Percentiles rank a stretch among this genome's conserved stretches.
These are phyloP conservation scores for Knoxia roxburghii DNA, from an alignment of 257 asterid genomes.

Conservation along the genomic window DNA sequence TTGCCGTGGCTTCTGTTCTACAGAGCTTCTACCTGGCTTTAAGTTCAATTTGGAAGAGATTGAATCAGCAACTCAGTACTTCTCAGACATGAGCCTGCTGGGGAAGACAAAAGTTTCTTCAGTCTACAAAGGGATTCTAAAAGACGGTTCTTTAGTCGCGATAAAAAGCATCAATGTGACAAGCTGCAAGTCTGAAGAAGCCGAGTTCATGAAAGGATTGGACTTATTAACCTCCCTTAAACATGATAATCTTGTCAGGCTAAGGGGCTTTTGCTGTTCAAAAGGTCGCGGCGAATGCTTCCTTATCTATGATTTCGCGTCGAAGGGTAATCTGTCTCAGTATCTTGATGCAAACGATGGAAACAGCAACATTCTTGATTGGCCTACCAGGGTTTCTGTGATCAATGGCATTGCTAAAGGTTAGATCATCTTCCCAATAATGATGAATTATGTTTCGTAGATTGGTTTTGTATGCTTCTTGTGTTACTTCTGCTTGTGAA, in stretches of 20 bases:
- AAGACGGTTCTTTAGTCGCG: constrained; percentile 76
- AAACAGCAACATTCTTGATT: constrained; percentile 46
- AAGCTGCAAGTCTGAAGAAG: constrained; percentile 76
- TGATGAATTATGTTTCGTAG: no score
- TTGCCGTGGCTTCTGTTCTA: constrained; percentile 28
- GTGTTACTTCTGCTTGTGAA: no score
- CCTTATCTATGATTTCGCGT: constrained; percentile 66
- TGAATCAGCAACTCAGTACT: constrained; percentile 92
- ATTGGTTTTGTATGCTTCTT: neutral
- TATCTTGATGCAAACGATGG: constrained; percentile 54
- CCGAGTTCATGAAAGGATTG: constrained; percentile 71
- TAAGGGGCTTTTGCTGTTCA: constrained; percentile 84
- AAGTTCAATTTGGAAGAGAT: constrained; percentile 81
- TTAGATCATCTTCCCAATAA: constrained; percentile 17
- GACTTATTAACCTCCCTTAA: constrained; percentile 58
- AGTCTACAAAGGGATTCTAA: constrained; percentile 66
- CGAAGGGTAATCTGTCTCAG: constrained; percentile 55
- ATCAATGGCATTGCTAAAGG: constrained; percentile 91
- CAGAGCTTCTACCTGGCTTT: constrained; percentile 30
- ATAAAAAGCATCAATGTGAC: constrained; percentile 64
- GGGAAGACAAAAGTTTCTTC: constrained; percentile 80
- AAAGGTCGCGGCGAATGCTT: constrained; percentile 88
- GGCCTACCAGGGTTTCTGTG: constrained; percentile 67
- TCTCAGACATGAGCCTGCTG: constrained; percentile 64
- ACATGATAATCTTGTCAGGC: constrained; percentile 65